Percentiles rank a stretch among this genome's conserved stretches.
Evolutionary conservation across 2,329 filamentous ascomycete species (phyloP).

Genomic region (Aspergillus spinulosporus): DNA sequence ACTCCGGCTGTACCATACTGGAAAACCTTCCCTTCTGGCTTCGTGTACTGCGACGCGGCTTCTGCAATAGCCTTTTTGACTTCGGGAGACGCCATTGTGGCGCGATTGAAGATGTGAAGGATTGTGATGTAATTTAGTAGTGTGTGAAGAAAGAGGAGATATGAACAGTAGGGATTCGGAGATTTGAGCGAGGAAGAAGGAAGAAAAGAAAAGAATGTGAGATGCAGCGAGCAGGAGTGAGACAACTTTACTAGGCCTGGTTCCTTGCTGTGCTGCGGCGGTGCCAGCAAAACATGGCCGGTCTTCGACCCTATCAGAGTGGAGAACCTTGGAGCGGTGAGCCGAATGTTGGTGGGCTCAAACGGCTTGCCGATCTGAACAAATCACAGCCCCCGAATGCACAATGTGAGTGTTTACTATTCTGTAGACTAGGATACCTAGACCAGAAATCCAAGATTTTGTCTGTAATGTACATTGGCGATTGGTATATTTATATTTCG

Average conservation of each 20-base stretch:
- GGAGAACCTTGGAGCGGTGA: constrained; percentile 7
- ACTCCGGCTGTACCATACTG: constrained; percentile 64
- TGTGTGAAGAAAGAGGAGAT: not conserved
- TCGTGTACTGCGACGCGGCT: constrained; percentile 51
- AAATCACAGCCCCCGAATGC: constrained; percentile 3
- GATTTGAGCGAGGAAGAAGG: constrained; percentile 3
- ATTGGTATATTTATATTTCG: not conserved
- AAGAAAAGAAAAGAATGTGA: constrained; percentile 12
- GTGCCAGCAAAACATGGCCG: constrained; percentile 2
- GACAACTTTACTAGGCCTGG: constrained; percentile 12
- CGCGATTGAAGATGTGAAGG: constrained; percentile 20
- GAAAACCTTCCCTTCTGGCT: constrained; percentile 53
- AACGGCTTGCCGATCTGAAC: constrained; percentile 10
- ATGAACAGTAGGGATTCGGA: constrained; percentile 1
- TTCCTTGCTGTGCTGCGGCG: constrained; percentile 3
- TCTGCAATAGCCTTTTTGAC: constrained; percentile 48
- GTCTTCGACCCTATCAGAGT: not conserved
- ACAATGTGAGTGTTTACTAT: constrained; percentile 6
- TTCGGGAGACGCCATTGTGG: constrained; percentile 45
- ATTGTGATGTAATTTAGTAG: not conserved
- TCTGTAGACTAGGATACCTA: not conserved
- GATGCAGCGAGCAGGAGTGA: constrained; percentile 18
- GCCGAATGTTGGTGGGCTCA: not conserved
- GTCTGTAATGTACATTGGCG: not conserved
- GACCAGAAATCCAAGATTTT: not conserved